Base-by-base conservation (phyloP, 2,329 filamentous ascomycete species). In the Ambrosiella beaveri region DNA sequence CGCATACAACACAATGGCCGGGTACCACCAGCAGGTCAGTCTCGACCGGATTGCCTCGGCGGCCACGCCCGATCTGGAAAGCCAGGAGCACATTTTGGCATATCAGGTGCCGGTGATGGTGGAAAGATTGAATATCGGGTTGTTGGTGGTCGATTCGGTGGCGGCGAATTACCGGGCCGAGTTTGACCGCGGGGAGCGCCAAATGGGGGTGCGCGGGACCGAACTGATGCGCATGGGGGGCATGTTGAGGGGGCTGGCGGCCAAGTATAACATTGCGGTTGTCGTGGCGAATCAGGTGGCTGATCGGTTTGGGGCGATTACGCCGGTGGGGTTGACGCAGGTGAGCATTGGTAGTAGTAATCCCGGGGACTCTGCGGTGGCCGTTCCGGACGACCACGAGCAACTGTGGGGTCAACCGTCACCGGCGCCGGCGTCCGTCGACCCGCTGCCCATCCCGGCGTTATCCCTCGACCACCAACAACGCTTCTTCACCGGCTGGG, bases 241-340 rank as follows among this genome's bases (percentile, higher is more conserved):
- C 45, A 74, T 88, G 55, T 75, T 98, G 19, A 81, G 89, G 40
- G 78, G 84, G 44, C 72, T 97, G 1, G 93, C 93, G 0, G 78
- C 80, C 41, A 79, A 77, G 47, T 75, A 94, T 65, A 76, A 84
- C 63, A 74, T 96, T 51, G 90, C 89, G 27, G 77, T 98, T 36
- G 89, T 98, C 0, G 86, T 96, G 2, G 86, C 91, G 4, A 98
- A 98, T 67, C 93, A 98, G 69, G 91, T 98, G 37, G 86, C 88
- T 5, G 93, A 98, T 70, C 84, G 89, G 3, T 95, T 98, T 64
- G 57, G 66, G 65, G 6, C 57, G 57, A 54, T 64, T 63, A 54
- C 53, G 63, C 44, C 66, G 65, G 15, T 62, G 57, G 35, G 59
- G 2, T 13, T 54, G 35, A 57, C 58, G 17, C 54, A 63, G 39